Base-by-base conservation (phyloP, 257 asterid species). In the Parsonsia alboflavescens region DNA sequence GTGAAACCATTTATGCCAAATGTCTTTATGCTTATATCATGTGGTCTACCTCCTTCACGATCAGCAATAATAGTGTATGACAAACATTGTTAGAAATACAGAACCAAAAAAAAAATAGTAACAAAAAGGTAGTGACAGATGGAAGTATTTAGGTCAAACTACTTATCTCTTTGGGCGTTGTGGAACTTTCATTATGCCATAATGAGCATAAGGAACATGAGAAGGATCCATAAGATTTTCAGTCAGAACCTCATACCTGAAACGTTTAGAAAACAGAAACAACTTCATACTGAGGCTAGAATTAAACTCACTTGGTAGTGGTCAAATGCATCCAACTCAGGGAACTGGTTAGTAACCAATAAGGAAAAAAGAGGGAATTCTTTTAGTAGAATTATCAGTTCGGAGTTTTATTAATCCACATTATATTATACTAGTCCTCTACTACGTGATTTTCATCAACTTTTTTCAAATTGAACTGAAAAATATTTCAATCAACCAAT, bases 141-240 rank as follows among this genome's bases (percentile, higher is more conserved):
- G 59, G 4, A 76, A 52, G 80, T 65, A 54, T 26, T 78, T 39
- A 75, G 70, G 70, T 61, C 79, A 78, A 80, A 75, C 72, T 77
- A 80, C 97, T 90, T 84, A 90, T 94, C 97, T 91, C 71, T 89
- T 84, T 36, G 96, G 93, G 13, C 80, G 71, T 86, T 81, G 76
- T 52, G 83, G 89, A 7, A 57, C 70, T 57, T 80, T 83, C 96
- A 88, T 83, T 73, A 94, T 87, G 78, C 98, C 93, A 61, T 90
- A 84, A 85, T 94, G 99, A 45, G 99, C 97, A 49, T 94, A 94
- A 44, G 92, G 96, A 75, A 90, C 92, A 80, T 94, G 99, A 76
- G 99, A 87, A 72, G 98, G 99, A 83, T 94, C 99, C 99, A 94
- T 94, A 73, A 92, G 91, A 82, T 94, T 94, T 86, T 94, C 98